These are phyloP conservation scores for Penicillium taxi DNA, from an alignment of 495 filamentous ascomycete genomes.

Conservation along the genomic window DNA sequence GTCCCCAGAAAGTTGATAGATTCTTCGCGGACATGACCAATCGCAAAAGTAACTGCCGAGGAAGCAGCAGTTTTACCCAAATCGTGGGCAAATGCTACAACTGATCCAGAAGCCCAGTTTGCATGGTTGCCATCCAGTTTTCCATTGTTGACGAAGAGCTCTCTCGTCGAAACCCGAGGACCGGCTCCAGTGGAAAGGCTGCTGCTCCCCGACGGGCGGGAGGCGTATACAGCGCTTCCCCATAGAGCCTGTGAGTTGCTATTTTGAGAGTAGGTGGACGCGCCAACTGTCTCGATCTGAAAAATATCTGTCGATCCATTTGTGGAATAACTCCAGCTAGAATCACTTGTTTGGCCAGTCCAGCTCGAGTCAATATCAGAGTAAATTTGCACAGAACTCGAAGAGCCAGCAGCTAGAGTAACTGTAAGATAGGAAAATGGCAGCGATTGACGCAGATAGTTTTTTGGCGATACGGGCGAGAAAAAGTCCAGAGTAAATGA, in stretches of 20 bases:
- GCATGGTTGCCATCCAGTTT: conserved; percentile 15
- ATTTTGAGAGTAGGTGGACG: conserved; percentile 23
- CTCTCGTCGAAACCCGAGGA: conserved; percentile 14
- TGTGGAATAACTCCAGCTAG: conserved; percentile 19
- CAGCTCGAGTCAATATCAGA: conserved; percentile 38
- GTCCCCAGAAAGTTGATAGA: conserved; percentile 36
- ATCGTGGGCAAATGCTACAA: conserved; percentile 32
- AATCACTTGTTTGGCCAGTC: conserved; percentile 29
- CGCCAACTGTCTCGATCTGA: conserved; percentile 17
- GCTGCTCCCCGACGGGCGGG: conserved; percentile 15
- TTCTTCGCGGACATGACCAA: conserved; percentile 32
- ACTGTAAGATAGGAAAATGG: conserved; percentile 73
- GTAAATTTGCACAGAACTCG: conserved; percentile 32
- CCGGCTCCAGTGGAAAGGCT: conserved; percentile 22
- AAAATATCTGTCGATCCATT: conserved; percentile 22
- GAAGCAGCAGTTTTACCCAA: conserved; percentile 20
- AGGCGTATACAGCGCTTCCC: conserved; percentile 36
- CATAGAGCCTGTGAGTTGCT: conserved; percentile 27
- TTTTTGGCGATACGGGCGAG: conserved; percentile 73
- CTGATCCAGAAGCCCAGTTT: conserved; percentile 21
- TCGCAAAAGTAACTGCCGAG: conserved; percentile 32
- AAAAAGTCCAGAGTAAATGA: conserved; percentile 50
- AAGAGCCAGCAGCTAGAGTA: conserved; percentile 32
- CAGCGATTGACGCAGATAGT: conserved; percentile 67
- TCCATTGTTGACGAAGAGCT: conserved; percentile 26